These are phyloP conservation scores for Magnusiomyces ingens DNA, from an alignment of 1,139 yeast genomes.

Conservation along the genomic window DNA sequence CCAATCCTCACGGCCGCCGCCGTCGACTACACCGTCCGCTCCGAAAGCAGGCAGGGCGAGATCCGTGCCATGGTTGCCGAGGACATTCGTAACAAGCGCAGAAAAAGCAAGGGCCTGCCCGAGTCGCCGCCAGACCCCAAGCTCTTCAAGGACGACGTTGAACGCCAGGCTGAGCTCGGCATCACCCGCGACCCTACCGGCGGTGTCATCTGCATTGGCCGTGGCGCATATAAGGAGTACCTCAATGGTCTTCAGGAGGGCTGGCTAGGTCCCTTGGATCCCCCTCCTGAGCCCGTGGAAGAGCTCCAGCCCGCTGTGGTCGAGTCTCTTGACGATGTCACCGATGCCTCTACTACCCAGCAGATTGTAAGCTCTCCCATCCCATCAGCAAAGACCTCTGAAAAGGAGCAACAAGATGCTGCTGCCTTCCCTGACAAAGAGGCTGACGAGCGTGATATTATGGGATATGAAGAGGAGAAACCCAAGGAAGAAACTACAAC, in stretches of 20 bases:
- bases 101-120: slow-evolving; percentile 31
- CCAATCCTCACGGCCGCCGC: slow-evolving; percentile 86
- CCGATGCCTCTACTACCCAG: slow-evolving; percentile 16
- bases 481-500: slow-evolving; percentile 7
- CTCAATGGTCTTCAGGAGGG: slow-evolving; percentile 91
- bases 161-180: slow-evolving; percentile 25
- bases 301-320: neutral
- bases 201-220: slow-evolving; percentile 85
- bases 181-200: slow-evolving; percentile 41
- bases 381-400: slow-evolving; percentile 2
- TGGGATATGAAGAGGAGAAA: slow-evolving; percentile 18
- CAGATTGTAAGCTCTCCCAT: neutral
- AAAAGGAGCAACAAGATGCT: slow-evolving; percentile 16
- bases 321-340: slow-evolving; percentile 2
- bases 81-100: slow-evolving; percentile 64
- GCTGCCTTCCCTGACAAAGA: slow-evolving; percentile 23
- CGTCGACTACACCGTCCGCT: slow-evolving; percentile 69
- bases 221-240: slow-evolving; percentile 95
- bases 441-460: slow-evolving; percentile 20
- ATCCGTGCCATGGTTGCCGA: slow-evolving; percentile 78
- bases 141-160: slow-evolving; percentile 26
- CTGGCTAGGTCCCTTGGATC: slow-evolving; percentile 77
- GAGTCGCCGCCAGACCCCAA: slow-evolving; percentile 21
- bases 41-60: slow-evolving; percentile 78
- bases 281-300: slow-evolving; percentile 7